Base-by-base conservation (phyloP, 1,284 basidiomycete species). In the Phaffia rhodozyma region DNA sequence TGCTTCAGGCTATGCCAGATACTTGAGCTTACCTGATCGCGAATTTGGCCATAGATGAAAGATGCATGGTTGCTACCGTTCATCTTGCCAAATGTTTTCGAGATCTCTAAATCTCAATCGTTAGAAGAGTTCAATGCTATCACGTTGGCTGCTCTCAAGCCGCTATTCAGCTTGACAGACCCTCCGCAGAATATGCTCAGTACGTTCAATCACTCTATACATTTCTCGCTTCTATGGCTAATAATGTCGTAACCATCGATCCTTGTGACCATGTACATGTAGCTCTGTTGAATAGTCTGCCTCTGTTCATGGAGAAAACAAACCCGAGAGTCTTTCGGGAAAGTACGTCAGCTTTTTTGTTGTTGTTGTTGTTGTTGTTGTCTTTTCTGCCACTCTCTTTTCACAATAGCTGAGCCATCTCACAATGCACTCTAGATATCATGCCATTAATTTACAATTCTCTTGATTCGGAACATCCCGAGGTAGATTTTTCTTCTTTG, bases 21-120 rank as follows among this genome's bases (percentile, higher is more conserved):
- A 49, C 66, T 52, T 38, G 47, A 20, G 58, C n/a, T 49, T 53
- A 55, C 47, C 52, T 20, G 54, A 21, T 60, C 47, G 32, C 4
- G 47, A 32, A 5, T 6, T 38, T 25, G 2, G 52, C 5, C 47
- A 54, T 68, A 91, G 87, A 93, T 94, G 90, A 96, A 92, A 81
- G 91, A 96, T 72, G 83, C 82, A 3, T 84, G 90, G 69, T 81
- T 97, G 1, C 77, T 99, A 58, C 94, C 96, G 1, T 96, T 96
- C 74, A 89, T 99, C 66, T 79, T 99, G n/a, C 94, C 94, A 1
- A 97, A 97, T 74, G 87, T 97, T n/a, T 96, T 97, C 72, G 82
- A 83, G 63, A 98, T 99, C 66, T 84, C 89, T 13, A 84, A 83
- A 67, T 81, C 84, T 32, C 79, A 97, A 54, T 83, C 85, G 23